These are phyloP conservation scores for Aspergillus aculeatus DNA, from an alignment of 2,329 filamentous ascomycete genomes.

Conservation along the genomic window DNA sequence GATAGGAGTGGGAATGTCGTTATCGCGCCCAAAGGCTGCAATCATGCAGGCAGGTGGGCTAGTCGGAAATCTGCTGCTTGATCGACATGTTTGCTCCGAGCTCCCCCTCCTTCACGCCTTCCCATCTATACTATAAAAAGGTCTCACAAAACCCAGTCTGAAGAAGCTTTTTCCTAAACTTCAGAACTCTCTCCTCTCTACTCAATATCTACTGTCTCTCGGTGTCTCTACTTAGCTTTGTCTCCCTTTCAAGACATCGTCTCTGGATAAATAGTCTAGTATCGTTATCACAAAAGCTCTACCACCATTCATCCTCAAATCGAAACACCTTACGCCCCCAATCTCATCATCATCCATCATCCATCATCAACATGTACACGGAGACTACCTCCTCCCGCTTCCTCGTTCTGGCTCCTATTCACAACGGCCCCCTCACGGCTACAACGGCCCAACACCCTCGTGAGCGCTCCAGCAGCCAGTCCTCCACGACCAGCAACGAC, in stretches of 20 bases:
- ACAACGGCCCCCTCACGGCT: conserved; percentile 27
- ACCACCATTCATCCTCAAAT: not conserved
- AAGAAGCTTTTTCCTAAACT: not conserved
- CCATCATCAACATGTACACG: conserved; percentile 29
- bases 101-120: not conserved
- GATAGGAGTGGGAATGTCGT: not conserved
- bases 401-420: conserved; percentile 31
- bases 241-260: not conserved
- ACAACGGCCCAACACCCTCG: conserved; percentile 10
- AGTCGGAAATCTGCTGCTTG: conserved; percentile 12
- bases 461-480: conserved; percentile 30
- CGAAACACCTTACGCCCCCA: not conserved
- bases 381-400: conserved; percentile 29
- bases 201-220: not conserved
- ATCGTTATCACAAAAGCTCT: not conserved
- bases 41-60: conserved; percentile 6
- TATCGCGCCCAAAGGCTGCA: conserved; percentile 1
- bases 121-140: not conserved
- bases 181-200: not conserved
- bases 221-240: not conserved
- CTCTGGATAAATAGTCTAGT: too few relatives aligned
- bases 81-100: not conserved
- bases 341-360: conserved; percentile 3
- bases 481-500: conserved; percentile 19
- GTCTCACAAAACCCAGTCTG: not conserved